Evolutionary conservation across 768 basidiomycete genomes (phyloP), one percentile per base, ranked within the genome.

Genomic region (Collybia mongolica): DNA sequence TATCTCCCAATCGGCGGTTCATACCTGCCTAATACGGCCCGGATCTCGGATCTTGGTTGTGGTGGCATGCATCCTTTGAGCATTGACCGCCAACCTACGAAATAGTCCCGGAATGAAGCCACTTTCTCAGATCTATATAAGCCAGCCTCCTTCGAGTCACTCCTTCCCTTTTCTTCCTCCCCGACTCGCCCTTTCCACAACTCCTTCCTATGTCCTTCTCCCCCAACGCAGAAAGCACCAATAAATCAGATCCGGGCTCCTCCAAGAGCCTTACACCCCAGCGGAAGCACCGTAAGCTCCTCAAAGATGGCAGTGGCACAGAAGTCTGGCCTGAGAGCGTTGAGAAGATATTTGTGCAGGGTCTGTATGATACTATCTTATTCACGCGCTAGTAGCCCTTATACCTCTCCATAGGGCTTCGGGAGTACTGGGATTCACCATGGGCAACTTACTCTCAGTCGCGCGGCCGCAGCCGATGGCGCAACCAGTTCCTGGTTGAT

Each of bases 401-500:
- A 49, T 49, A 22, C 49, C 38, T 26, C 32, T 44, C 22, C 46
- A 46, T 38, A 88, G 88, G 88, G 44, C 83, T 91, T 24, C 80
- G 76, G 35, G 80, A 84, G 54, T 91, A 91, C 64, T 88, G 86
- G 86, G 79, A 83, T 22, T 88, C 88, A 0, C 88, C 87, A 0
- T 89, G 85, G 80, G 88, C 88, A 0, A 85, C 83, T 36, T 89
- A 86, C 64, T 75, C 77, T 19, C 74, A 75, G 48, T 86, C 86
- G 24, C 83, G 86, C 18, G 88, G 89, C 26, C 83, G 89, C 59
- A 86, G 83, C 57, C 73, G 88, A 50, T 88, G 86, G 86, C 80
- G 89, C 45, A 91, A 91, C 69, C 88, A 90, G 69, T 92, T 86
- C 64, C 80, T 92, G 54, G 89, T 91, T 63, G 88, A 90, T 55